Percentiles rank a stretch among this genome's conserved stretches.
Conservation (phyloP, 1,284 basidiomycete genomes). For the Apiotrichum brassicae region DNA sequence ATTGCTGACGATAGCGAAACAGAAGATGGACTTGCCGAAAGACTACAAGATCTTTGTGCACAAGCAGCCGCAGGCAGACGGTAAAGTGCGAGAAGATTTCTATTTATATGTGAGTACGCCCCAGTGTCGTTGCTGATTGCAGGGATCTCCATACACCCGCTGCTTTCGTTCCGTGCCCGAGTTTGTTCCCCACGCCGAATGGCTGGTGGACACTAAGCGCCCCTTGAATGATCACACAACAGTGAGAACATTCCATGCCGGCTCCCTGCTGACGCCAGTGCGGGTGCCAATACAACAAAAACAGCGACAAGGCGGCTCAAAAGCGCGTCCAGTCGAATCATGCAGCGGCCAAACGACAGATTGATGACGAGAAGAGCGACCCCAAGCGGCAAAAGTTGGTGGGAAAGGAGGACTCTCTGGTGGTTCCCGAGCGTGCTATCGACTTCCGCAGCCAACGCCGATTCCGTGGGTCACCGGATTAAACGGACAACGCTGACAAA, state of each 20-base stretch:
- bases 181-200: slow-evolving; percentile 31
- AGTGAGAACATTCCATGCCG: slow-evolving; percentile 8
- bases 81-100: slow-evolving; percentile 22
- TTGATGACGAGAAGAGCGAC: neutral
- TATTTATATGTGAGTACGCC: slow-evolving; percentile 30
- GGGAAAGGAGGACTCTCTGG: neutral
- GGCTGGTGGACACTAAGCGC: slow-evolving; percentile 30
- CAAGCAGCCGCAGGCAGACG: slow-evolving; percentile 20
- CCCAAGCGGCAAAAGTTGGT: neutral
- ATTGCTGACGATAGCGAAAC: slow-evolving; percentile 4
- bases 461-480: slow-evolving; percentile 15
- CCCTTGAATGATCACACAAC: slow-evolving; percentile 25
- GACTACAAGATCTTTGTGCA: slow-evolving; percentile 34
- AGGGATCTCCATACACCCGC: slow-evolving; percentile 24
- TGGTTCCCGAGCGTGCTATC: slow-evolving; percentile 11
- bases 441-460: slow-evolving; percentile 15
- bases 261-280: slow-evolving; percentile 21
- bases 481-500: too few species aligned
- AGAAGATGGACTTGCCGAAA: slow-evolving; percentile 21
- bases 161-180: slow-evolving; percentile 27
- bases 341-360: neutral
- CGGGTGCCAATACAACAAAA: slow-evolving; percentile 28
- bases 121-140: neutral
- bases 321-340: slow-evolving; percentile 3
- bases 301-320: neutral